These are phyloP conservation scores for Diplotaxis tenuifolia DNA, from an alignment of 345 rosid genomes.

Conservation along the genomic window DNA sequence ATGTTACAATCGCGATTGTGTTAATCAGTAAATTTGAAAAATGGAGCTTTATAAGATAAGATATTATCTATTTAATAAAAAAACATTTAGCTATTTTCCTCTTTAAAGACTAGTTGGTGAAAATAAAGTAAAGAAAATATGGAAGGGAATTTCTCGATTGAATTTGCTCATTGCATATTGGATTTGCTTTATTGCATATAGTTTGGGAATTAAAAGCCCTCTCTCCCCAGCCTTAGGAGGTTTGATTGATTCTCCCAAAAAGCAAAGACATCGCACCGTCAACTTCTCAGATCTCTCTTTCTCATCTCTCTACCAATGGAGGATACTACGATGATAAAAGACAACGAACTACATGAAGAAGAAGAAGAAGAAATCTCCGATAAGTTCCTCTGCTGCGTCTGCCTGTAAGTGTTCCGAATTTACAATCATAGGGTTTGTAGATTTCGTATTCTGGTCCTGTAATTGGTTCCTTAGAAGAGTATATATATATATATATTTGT, in stretches of 20 bases:
- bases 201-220: no score
- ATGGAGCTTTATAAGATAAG: no score
- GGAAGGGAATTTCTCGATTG: no score
- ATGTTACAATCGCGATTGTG: no score
- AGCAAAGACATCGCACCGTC: neutral
- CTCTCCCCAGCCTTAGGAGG: neutral
- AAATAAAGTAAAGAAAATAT: no score
- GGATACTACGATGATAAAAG: neutral
- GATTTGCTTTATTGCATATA: no score
- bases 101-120: no score
- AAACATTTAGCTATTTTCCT: no score
- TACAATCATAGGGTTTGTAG: neutral
- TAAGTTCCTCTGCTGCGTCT: constrained; percentile 58
- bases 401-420: constrained; percentile 46
- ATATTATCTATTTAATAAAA: no score
- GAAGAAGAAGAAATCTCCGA: constrained; percentile 42
- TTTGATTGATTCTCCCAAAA: neutral
- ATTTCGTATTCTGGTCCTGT: neutral
- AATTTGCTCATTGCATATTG: no score
- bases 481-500: no score
- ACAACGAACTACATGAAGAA: constrained; percentile 17
- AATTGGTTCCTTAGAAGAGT: neutral
- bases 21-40: no score
- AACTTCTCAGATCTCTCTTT: neutral
- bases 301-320: constrained; percentile 10